Evolutionary conservation across 352 stramenopile genomes (phyloP).

Genomic region (Bremia lactucae): DNA sequence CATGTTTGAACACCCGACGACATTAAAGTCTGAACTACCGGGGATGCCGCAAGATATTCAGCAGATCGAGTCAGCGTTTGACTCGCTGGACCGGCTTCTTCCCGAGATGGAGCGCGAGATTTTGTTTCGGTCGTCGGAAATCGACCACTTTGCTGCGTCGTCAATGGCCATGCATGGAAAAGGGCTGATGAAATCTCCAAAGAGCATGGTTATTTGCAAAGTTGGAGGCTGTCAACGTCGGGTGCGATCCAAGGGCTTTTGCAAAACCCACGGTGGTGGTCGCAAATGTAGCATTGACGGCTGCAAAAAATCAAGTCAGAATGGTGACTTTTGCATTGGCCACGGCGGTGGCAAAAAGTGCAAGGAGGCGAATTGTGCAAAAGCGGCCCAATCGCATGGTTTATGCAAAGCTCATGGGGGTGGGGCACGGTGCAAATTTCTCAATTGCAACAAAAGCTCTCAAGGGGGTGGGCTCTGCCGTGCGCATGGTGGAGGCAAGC

Average conservation of each 20-base stretch:
- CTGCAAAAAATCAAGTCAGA: slow-evolving; percentile 82
- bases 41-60: slow-evolving; percentile 39
- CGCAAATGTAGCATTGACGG: slow-evolving; percentile 78
- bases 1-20: slow-evolving; percentile 28
- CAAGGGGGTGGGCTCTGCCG: slow-evolving; percentile 69
- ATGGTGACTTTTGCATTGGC: slow-evolving; percentile 81
- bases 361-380: slow-evolving; percentile 70
- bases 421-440: slow-evolving; percentile 74
- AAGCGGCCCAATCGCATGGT: slow-evolving; percentile 77
- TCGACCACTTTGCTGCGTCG: slow-evolving; percentile 31
- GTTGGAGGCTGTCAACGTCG: slow-evolving; percentile 44
- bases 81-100: slow-evolving; percentile 61
- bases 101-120: slow-evolving; percentile 60
- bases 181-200: slow-evolving; percentile 29
- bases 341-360: slow-evolving; percentile 83
- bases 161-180: slow-evolving; percentile 21
- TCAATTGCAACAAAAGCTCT: slow-evolving; percentile 74
- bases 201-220: slow-evolving; percentile 57
- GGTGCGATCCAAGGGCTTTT: slow-evolving; percentile 75
- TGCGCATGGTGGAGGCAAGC: slow-evolving; percentile 71
- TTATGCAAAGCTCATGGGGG: slow-evolving; percentile 80
- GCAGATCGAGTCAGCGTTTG: slow-evolving; percentile 61
- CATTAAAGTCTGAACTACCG: slow-evolving; percentile 5
- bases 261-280: slow-evolving; percentile 75
- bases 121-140: slow-evolving; percentile 31